A percentile compares a stretch with the other conserved stretches of the same genome.
Conservation (phyloP, 192 early-diverging fungal species). For the Mortierella alpina region DNA sequence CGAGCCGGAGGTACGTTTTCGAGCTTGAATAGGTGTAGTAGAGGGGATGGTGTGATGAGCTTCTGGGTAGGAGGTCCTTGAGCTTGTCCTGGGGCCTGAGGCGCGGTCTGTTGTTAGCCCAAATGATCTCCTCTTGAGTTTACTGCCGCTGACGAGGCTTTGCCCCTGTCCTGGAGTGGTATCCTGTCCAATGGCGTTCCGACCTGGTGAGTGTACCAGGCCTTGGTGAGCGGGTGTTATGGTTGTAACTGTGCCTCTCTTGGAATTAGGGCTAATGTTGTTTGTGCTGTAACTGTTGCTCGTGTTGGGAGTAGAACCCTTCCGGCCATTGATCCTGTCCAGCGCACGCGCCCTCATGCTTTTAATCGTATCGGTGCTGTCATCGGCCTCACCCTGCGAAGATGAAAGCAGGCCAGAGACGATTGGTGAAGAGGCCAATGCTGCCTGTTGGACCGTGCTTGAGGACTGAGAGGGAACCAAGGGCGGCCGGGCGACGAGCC, state of each 20-base stretch:
- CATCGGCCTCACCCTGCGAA: conserved; percentile 34
- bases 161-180: not conserved
- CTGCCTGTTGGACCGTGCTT: not conserved
- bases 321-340: conserved; percentile 22
- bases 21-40: not conserved
- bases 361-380: conserved; percentile 49
- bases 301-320: conserved; percentile 2
- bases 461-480: not conserved
- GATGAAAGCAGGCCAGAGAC: conserved; percentile 17
- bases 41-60: not conserved
- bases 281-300: not conserved
- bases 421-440: not conserved
- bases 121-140: conserved; percentile 32
- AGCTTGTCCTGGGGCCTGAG: conserved; percentile 1
- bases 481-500: not conserved
- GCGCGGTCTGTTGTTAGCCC: conserved; percentile 12
- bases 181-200: not conserved
- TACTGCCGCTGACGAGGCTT: not conserved
- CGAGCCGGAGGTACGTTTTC: conserved; percentile 35
- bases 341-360: conserved; percentile 44
- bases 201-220: not conserved
- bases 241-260: conserved; percentile 1
- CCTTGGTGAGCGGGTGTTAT: not conserved
- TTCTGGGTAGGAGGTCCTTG: conserved; percentile 11
- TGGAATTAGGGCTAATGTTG: not conserved